Conservation (phyloP, 2,329 filamentous ascomycete genomes). For the Epichloe baconii region DNA sequence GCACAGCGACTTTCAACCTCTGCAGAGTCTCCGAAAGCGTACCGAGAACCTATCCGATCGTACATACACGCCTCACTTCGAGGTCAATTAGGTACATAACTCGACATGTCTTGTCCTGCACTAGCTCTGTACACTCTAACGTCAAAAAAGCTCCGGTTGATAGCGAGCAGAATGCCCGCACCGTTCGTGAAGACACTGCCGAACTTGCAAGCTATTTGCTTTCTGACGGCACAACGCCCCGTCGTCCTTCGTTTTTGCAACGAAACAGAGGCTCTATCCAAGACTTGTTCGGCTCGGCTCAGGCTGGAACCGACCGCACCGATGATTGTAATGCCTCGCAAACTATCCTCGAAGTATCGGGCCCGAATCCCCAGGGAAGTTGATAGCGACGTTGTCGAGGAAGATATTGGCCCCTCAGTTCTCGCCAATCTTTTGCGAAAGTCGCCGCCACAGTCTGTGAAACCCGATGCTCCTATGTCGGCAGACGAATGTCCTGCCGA, state of each 20-base stretch:
- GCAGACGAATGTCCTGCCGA: background rate
- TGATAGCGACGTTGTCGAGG: constrained; percentile 7
- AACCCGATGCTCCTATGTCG: constrained; percentile 6
- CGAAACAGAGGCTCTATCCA: constrained; percentile 18
- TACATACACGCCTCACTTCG: constrained; percentile 56
- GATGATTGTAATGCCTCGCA: constrained; percentile 24
- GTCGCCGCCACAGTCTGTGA: constrained; percentile 30
- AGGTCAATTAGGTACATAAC: constrained; percentile 37
- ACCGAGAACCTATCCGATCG: constrained; percentile 56
- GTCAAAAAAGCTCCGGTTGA: constrained; percentile 39
- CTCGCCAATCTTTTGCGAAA: constrained; percentile 36
- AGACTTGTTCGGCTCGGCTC: constrained; percentile 14
- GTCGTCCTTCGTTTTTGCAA: constrained; percentile 33
- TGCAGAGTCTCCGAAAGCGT: constrained; percentile 20
- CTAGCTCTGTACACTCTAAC: background rate
- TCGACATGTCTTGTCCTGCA: background rate
- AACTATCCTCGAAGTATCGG: constrained; percentile 48
- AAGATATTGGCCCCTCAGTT: constrained; percentile 24
- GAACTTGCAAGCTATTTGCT: constrained; percentile 76
- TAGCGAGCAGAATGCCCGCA: constrained; percentile 60
- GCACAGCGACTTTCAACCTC: constrained; percentile 26
- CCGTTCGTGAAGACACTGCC: constrained; percentile 74
- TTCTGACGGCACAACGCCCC: constrained; percentile 41
- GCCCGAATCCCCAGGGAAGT: constrained; percentile 15
- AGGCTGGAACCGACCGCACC: constrained; percentile 9